Base-by-base conservation (phyloP, 2,329 filamentous ascomycete genomes). In the Pseudocercospora vitis region DNA sequence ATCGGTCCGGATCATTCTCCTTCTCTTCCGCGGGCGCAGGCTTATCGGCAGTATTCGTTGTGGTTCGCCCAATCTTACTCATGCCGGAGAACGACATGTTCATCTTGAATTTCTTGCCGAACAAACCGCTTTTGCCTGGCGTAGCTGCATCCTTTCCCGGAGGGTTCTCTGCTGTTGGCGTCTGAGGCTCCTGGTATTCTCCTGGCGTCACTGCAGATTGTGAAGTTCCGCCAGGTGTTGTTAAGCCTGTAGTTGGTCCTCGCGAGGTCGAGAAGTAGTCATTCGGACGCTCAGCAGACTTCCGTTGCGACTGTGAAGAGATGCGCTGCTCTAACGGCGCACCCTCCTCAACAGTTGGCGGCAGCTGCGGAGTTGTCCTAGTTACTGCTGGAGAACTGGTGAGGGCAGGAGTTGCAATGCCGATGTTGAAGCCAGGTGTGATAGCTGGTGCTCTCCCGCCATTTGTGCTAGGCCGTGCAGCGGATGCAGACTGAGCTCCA, bases 21-120 rank as follows among this genome's bases (percentile, higher is more conserved):
- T 91, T 92, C 67, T 95, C 89, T 61, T 94, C 89, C 1, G 84
- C 78, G 0, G 84, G 78, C 1, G 82, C 81, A 0, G 89, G 85
- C 69, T 94, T 95, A 55, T 88, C 83, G 3, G 72, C 73, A 59
- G 87, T 81, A 4, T 81, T 81, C 3, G 85, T 85, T 3, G 80
- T 76, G 2, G 85, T 86, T 12, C 89, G 82, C 9, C 84, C 84
- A 11, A 92, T 78, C 72, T 95, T 96, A 76, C 95, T 96, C 65
- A 86, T 87, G 62, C 86, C 85, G 29, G 63, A 63, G 65, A 92
- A 91, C 0, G 86, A 84, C 61, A 66, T 68, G 56, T 78, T 81
- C 82, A 89, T 87, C 44, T 87, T 84, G 71, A 95, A 91, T 64
- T 89, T 89, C 74, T 91, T 94, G 37, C 87, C 84, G 68, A 95